Base-by-base conservation (phyloP, 805 yeast genomes). In the Metschnikowia matae region DNA sequence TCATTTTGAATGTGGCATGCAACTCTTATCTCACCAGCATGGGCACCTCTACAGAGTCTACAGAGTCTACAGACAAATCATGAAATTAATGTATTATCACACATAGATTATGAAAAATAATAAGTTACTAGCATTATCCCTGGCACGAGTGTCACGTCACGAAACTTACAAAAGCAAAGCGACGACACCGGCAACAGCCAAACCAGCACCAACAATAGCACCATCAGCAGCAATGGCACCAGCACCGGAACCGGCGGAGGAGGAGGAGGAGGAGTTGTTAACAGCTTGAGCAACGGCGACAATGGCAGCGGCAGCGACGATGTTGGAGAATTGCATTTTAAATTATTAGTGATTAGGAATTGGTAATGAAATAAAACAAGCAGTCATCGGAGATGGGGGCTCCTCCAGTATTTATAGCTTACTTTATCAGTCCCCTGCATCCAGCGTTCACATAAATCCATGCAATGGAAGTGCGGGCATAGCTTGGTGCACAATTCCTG, bases 251-350 rank as follows among this genome's bases (percentile, higher is more conserved):
- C 50, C 42, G 20, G 57, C 31, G 34, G 53, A 42, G 33, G 57
- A 49, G 49, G 56, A 49, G 49, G 56, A 49, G 49, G 56, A 49
- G 41, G 60, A 50, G 46, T 54, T 50, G 54, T 59, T 59, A 26
- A 61, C 63, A 46, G 62, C 63, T 31, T 56, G 62, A 23, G 58
- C 63, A 39, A 59, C 57, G 43, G 59, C 55, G 44, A 57, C 63
- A 40, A 54, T 51, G 26, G 59, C 54, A 26, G 60, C 56, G 44
- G 49, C 52, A 37, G 54, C 43, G 46, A 54, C 46, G 46, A 61
- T 48, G 50, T 56, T 57, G 46, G 63, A 51, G 52, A 60, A 55
- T 48, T 61, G 58, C 65, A 62, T 62, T 38, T 13, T 53, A 10
- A 33, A 4, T 32, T 32, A 32, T 20, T 33, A 31, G 46, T n/a